Percentiles rank a stretch among this genome's conserved stretches.
phyloP scores from a whole-genome alignment of 1,284 basidiomycete species.

The Marasmius fiardii region DNA sequence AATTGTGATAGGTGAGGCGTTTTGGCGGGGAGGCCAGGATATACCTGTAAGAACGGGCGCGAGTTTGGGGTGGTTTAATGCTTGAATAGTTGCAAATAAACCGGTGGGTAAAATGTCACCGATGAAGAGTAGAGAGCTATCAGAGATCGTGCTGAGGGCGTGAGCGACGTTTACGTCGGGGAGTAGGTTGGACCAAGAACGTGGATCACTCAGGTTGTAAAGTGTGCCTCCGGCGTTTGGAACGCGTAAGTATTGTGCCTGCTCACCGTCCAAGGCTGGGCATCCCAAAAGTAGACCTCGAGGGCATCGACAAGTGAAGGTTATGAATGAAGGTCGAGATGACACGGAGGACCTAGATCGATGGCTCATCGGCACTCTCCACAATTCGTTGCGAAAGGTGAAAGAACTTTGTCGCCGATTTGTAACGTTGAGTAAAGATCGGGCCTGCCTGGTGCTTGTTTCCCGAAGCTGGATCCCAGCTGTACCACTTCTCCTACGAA shows the following conservation, averaged over 20 bases:
- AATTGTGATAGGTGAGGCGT: neutral
- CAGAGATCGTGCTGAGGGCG: constrained; percentile 41
- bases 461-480: constrained; percentile 62
- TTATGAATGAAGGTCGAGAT: neutral
- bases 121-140: constrained; percentile 68
- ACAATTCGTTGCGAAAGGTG: constrained; percentile 84
- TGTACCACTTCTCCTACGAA: constrained; percentile 78
- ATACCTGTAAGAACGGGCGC: constrained; percentile 51
- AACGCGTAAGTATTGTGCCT: constrained; percentile 84
- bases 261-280: constrained; percentile 72
- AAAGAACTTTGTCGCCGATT: constrained; percentile 81
- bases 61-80: constrained; percentile 68
- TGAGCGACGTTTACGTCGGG: constrained; percentile 28
- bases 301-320: constrained; percentile 73
- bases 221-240: constrained; percentile 80
- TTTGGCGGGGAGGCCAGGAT: constrained; percentile 51
- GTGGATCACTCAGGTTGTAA: constrained; percentile 57
- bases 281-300: constrained; percentile 71
- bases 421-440: constrained; percentile 64
- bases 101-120: constrained; percentile 81
- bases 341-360: neutral
- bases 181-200: constrained; percentile 32
- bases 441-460: constrained; percentile 46
- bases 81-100: constrained; percentile 72
- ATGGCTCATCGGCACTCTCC: constrained; percentile 70